Evolutionary conservation across 2,329 filamentous ascomycete species (phyloP).

Genomic region (Dactylellina sp.): DNA sequence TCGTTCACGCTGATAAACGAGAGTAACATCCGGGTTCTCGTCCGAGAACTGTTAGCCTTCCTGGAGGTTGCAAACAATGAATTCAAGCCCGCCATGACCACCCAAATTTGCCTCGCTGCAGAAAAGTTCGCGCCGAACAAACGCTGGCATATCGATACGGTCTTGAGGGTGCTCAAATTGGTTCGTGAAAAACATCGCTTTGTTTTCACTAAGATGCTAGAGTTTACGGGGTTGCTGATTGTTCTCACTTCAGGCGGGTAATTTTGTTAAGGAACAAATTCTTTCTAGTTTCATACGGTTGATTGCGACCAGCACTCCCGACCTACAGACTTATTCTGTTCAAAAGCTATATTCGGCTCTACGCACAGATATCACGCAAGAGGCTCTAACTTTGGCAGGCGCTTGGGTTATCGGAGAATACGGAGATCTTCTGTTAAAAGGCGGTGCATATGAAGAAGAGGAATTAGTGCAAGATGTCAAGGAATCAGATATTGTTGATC

Average conservation of each 20-base stretch:
- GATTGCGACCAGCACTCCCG: slow-evolving; percentile 85
- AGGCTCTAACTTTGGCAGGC: slow-evolving; percentile 90
- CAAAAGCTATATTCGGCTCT: slow-evolving; percentile 92
- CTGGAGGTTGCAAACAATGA: slow-evolving; percentile 97
- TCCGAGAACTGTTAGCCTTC: slow-evolving; percentile 92
- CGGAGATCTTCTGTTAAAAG: slow-evolving; percentile 86
- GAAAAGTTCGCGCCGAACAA: slow-evolving; percentile 97
- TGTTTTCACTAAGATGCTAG: slow-evolving; percentile 10
- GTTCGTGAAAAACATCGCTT: slow-evolving; percentile 29
- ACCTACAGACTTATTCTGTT: slow-evolving; percentile 94
- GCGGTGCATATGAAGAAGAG: slow-evolving; percentile 93
- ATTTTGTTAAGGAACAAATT: slow-evolving; percentile 98
- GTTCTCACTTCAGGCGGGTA: slow-evolving; percentile 72
- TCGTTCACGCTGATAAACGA: slow-evolving; percentile 99
- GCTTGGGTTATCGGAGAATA: slow-evolving; percentile 99
- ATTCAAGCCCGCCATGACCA: slow-evolving; percentile 98
- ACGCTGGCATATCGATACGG: slow-evolving; percentile 98
- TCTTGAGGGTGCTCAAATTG: slow-evolving; percentile 90
- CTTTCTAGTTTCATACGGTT: slow-evolving; percentile 95
- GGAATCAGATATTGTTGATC: slow-evolving; percentile 88
- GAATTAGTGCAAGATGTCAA: slow-evolving; percentile 75
- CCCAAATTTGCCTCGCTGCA: slow-evolving; percentile 95
- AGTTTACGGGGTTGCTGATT: slow-evolving; percentile 57
- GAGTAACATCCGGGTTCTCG: slow-evolving; percentile 90
- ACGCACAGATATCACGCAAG: slow-evolving; percentile 97